Evolutionary conservation across 169 alveolate species (phyloP).

Genomic region (Haemoproteus tartakovskyi): DNA sequence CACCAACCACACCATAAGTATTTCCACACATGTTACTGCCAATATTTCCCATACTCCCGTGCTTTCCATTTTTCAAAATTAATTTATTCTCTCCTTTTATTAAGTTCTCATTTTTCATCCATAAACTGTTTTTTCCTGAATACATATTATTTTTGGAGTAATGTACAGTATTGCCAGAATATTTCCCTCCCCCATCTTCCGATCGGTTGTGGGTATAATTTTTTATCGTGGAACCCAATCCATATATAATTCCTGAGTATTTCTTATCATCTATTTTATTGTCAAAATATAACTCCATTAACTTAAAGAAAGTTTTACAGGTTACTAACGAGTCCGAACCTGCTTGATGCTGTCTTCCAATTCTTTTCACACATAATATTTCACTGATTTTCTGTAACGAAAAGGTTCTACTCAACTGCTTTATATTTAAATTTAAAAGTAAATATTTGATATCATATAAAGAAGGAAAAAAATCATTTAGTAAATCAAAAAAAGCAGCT

Average conservation of each 20-base stretch:
- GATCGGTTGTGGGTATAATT: constrained; percentile 45
- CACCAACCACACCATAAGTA: too few relatives aligned
- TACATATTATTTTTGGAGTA: too few relatives aligned
- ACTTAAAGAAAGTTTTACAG: constrained; percentile 90
- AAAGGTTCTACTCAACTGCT: constrained; percentile 77
- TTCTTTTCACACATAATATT: constrained; percentile 85
- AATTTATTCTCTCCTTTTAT: too few relatives aligned
- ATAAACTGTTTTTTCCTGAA: too few relatives aligned
- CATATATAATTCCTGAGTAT: constrained; percentile 83
- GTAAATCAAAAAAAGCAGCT: constrained; percentile 87
- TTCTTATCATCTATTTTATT: constrained; percentile 82
- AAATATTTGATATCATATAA: constrained; percentile 93
- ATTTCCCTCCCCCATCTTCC: constrained; percentile 15
- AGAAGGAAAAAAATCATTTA: constrained; percentile 92
- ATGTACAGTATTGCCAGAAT: not conserved
- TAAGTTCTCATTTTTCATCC: too few relatives aligned
- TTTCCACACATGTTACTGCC: too few relatives aligned
- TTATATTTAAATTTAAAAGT: constrained; percentile 83
- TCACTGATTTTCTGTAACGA: constrained; percentile 87
- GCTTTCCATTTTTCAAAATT: too few relatives aligned
- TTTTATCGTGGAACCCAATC: constrained; percentile 79
- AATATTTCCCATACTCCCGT: too few relatives aligned
- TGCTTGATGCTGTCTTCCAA: constrained; percentile 98
- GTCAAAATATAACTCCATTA: constrained; percentile 83
- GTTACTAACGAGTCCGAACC: constrained; percentile 98